These are phyloP conservation scores for Euphorbia corollata DNA, from an alignment of 441 rosid species.

Conservation along the genomic window DNA sequence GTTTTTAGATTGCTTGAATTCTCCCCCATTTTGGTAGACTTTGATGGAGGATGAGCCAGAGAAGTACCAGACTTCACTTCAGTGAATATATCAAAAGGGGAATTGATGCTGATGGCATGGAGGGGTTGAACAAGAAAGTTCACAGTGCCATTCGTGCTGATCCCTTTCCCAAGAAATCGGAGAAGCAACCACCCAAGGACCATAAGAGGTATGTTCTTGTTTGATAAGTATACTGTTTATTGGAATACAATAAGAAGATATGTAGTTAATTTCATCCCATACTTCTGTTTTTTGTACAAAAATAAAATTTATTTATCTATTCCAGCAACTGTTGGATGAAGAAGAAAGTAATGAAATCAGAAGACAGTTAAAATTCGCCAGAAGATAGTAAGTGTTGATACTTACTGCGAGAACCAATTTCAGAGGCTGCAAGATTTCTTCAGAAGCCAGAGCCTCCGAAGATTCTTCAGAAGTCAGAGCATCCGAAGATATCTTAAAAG, in stretches of 20 bases:
- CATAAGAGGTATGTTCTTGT: slow-evolving; percentile 57
- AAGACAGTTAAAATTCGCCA: no score
- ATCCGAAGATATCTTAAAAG: no score
- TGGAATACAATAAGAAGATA: background rate
- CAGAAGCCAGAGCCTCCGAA: no score
- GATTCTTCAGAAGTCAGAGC: no score
- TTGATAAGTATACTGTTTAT: background rate
- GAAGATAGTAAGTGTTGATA: no score
- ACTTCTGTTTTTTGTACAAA: background rate
- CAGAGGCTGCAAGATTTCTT: no score
- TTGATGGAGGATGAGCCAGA: slow-evolving; percentile 88
- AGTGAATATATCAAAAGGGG: slow-evolving; percentile 65
- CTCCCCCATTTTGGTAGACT: slow-evolving; percentile 28
- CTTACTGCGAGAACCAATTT: no score
- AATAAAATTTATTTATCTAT: no score
- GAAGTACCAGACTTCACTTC: slow-evolving; percentile 76
- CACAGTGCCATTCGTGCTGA: slow-evolving; percentile 90
- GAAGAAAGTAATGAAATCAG: no score
- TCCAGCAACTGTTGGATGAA: no score
- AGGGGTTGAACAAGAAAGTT: slow-evolving; percentile 68
- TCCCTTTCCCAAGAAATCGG: slow-evolving; percentile 58
- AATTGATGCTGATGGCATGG: slow-evolving; percentile 60
- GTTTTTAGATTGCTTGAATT: background rate
- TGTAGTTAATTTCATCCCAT: background rate
- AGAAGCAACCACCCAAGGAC: slow-evolving; percentile 50